Percentiles rank a stretch among this genome's conserved stretches.
These are phyloP conservation scores for Chaetomium olivaceum DNA, from an alignment of 2,329 filamentous ascomycete species.

Conservation along the genomic window DNA sequence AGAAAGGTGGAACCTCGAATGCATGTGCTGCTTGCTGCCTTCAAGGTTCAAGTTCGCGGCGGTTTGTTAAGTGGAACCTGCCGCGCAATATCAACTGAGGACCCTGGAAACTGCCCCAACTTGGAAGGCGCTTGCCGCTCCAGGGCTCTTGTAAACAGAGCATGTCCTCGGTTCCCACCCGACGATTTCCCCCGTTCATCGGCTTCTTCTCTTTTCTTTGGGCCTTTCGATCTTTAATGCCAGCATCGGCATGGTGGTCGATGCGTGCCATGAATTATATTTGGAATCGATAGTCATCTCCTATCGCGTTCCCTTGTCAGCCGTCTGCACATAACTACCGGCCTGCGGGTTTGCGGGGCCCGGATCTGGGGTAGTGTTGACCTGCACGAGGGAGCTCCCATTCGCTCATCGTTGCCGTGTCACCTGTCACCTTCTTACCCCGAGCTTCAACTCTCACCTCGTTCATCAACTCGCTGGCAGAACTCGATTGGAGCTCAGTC, in stretches of 20 bases:
- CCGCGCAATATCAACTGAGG: neutral
- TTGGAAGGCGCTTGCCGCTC: slow-evolving; percentile 13
- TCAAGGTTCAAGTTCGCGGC: neutral
- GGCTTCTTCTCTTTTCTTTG: neutral
- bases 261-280: slow-evolving; percentile 1
- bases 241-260: neutral
- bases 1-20: neutral
- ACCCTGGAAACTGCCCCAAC: slow-evolving; percentile 10
- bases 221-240: neutral
- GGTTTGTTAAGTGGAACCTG: neutral
- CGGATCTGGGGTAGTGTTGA: neutral
- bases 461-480: neutral
- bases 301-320: neutral
- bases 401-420: neutral
- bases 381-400: neutral
- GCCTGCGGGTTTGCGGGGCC: neutral
- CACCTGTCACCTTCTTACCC: neutral
- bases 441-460: neutral
- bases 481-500: no score
- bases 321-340: neutral
- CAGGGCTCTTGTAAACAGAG: slow-evolving; percentile 15
- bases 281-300: neutral
- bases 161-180: neutral
- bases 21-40: neutral
- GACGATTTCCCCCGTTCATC: neutral